Percentiles rank a stretch among this genome's conserved stretches.
These are phyloP conservation scores for Wilcoxina mikolae DNA, from an alignment of 495 filamentous ascomycete genomes.

Conservation along the genomic window DNA sequence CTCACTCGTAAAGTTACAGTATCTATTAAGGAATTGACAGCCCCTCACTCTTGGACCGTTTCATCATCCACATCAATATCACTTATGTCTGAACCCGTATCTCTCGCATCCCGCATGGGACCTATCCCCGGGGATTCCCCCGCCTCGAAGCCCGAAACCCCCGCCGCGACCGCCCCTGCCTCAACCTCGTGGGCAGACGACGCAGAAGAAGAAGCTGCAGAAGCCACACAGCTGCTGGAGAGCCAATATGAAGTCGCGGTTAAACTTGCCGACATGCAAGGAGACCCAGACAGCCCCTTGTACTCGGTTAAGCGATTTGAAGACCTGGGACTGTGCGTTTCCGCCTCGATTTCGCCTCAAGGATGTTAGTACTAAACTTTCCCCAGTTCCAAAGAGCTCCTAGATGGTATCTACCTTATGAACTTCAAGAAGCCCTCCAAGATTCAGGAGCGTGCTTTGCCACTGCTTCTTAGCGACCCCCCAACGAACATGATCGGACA, in stretches of 20 bases:
- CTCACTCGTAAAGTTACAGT: no score
- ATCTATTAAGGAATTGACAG: no score
- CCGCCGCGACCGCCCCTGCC: background rate
- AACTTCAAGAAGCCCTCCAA: slow-evolving; percentile 91
- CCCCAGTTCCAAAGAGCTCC: slow-evolving; percentile 33
- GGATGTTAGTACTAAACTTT: background rate
- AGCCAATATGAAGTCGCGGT: slow-evolving; percentile 47
- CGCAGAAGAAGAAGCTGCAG: background rate
- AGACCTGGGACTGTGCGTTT: slow-evolving; percentile 63
- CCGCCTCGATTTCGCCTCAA: background rate
- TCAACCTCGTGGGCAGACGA: background rate
- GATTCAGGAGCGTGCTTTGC: slow-evolving; percentile 85
- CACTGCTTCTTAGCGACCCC: slow-evolving; percentile 71
- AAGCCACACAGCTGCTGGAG: slow-evolving; percentile 10
- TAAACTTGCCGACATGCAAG: slow-evolving; percentile 76
- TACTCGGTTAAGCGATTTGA: slow-evolving; percentile 75
- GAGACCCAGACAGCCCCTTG: slow-evolving; percentile 71
- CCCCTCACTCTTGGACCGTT: no score
- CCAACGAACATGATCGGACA: slow-evolving; percentile 89
- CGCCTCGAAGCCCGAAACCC: background rate
- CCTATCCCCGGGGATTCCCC: slow-evolving; percentile 12
- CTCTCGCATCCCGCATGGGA: slow-evolving; percentile 26
- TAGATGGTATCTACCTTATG: slow-evolving; percentile 43
- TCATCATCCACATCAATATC: no score
- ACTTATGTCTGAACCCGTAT: slow-evolving; percentile 1